Conservation (phyloP, 2,329 filamentous ascomycete species). For the Penicillium sp. region DNA sequence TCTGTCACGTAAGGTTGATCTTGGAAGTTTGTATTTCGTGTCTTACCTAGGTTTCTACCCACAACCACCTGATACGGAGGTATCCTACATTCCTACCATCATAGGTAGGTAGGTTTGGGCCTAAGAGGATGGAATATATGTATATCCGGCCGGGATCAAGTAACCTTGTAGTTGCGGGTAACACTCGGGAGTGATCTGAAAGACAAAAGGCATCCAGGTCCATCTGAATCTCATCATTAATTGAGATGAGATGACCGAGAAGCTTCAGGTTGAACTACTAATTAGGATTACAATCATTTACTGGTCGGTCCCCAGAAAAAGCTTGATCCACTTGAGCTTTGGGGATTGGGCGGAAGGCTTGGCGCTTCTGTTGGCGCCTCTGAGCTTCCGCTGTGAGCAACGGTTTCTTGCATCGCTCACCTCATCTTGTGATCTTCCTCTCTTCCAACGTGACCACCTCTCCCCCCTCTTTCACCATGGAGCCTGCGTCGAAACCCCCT, state of each 20-base stretch:
- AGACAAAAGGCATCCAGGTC: not conserved
- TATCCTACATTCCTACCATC: too few species aligned
- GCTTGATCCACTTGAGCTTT: not conserved
- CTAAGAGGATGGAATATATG: too few species aligned
- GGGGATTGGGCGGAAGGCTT: not conserved
- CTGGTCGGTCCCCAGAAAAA: not conserved
- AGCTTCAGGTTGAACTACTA: not conserved
- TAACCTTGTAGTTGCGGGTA: too few species aligned
- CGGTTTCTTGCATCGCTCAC: not conserved
- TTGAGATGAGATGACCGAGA: not conserved
- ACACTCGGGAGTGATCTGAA: too few species aligned
- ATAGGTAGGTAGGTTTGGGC: too few species aligned
- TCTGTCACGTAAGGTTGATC: too few species aligned
- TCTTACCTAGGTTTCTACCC: too few species aligned
- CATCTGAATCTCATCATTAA: not conserved
- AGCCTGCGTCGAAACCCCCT: slow-evolving; percentile 28
- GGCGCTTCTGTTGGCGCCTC: not conserved
- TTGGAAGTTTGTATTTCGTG: too few species aligned
- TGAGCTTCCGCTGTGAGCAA: not conserved
- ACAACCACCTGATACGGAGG: too few species aligned
- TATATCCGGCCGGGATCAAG: too few species aligned
- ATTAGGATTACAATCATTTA: not conserved
- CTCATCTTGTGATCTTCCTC: not conserved
- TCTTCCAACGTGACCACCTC: not conserved
- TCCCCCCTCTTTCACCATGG: slow-evolving; percentile 19